Conservation (phyloP, 108 stramenopile species). For the Skeletonema tropicum region DNA sequence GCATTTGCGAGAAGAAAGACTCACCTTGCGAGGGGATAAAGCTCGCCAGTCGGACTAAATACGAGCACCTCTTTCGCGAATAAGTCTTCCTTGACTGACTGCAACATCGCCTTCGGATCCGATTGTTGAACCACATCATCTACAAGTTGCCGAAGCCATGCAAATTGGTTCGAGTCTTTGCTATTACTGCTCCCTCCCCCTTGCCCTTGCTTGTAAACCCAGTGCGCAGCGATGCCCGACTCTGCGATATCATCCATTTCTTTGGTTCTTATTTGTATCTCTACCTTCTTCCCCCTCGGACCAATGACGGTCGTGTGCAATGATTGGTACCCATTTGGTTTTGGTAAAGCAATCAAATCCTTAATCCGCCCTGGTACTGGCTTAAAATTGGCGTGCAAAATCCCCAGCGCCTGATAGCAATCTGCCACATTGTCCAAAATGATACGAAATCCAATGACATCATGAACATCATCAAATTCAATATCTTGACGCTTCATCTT, state of each 20-base stretch:
- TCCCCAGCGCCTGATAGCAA: conserved; percentile 31
- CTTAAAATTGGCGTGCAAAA: conserved; percentile 16
- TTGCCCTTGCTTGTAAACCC: conserved; percentile 38
- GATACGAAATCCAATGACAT: conserved; percentile 36
- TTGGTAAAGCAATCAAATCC: conserved; percentile 65
- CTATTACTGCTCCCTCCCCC: background rate
- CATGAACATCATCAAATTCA: conserved; percentile 26
- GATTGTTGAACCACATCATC: conserved; percentile 20
- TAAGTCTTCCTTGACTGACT: conserved; percentile 39
- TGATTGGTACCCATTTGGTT: conserved; percentile 65
- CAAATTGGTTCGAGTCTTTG: conserved; percentile 22
- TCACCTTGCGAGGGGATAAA: conserved; percentile 22
- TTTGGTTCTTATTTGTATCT: conserved; percentile 53
- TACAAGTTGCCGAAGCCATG: conserved; percentile 31
- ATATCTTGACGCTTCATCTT: conserved; percentile 35
- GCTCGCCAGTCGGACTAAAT: conserved; percentile 30
- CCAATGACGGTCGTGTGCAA: conserved; percentile 58
- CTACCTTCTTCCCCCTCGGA: conserved; percentile 27
- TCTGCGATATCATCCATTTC: conserved; percentile 63
- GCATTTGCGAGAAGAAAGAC: background rate
- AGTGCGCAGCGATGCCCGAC: conserved; percentile 58
- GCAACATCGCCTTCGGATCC: conserved; percentile 25
- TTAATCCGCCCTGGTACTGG: conserved; percentile 48
- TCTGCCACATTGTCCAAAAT: conserved; percentile 34
- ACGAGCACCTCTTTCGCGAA: conserved; percentile 29